Base-by-base conservation (phyloP, 164 flowering plant genomes). In the Berberis thunbergii region DNA sequence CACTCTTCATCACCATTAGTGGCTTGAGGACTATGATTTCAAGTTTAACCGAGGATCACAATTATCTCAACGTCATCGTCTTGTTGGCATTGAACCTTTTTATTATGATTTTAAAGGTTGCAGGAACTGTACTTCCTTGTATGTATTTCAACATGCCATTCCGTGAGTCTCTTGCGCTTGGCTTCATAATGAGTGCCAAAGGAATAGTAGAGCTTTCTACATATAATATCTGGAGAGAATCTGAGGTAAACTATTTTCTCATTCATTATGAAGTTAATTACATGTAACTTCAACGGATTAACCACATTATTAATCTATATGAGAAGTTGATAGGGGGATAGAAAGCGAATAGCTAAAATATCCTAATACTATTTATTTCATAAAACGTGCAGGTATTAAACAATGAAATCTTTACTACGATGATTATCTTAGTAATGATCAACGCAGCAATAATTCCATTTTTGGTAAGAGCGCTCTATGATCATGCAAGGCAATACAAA, bases 131-230 rank as follows among this genome's bases (percentile, higher is more conserved):
- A 10, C 9, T 71, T 45, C 80, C 81, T 13, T 69, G 79, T 3
- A 65, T 84, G 41, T 69, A 71, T 56, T 80, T 53, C 66, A 75
- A 76, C 56, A 78, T 81, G 80, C 86, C 83, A 1, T 12, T 71
- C 48, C 70, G 72, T 12, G 83, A 84, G 48, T 78, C 84, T 38
- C 49, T 84, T 11, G 67, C 81, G 26, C 85, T 84, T 43, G 81
- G 67, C 7, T 75, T 84, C 6, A 72, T 82, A 54, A 74, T 80
- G 83, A 79, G 72, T 69, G 64, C 73, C 45, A 77, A 79, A 70
- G 88, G 88, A 54, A 60, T 76, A 13, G 52, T 74, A 41, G 84
- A 81, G 40, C 62, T 78, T 10, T 39, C 26, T 7, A 38, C 46
- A 2, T 68, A 46, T 26, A 61, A 61, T 9, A 38, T 40, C 12